Conservation (phyloP, 1,284 basidiomycete species). For the Ceratobasidium sp. region DNA sequence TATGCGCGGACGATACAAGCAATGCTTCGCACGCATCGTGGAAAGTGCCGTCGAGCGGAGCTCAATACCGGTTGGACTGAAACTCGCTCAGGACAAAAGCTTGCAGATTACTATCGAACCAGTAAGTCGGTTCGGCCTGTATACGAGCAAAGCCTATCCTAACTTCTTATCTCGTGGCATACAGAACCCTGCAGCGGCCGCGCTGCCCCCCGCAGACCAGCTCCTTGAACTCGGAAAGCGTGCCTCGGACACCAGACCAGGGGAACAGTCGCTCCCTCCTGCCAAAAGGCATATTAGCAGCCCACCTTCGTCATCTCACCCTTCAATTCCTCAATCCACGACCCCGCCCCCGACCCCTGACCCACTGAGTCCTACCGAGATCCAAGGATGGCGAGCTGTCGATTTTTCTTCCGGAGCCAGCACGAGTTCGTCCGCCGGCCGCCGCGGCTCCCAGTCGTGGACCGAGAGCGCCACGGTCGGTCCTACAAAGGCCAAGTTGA, state of each 20-base stretch:
- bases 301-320: conserved; percentile 29
- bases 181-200: conserved; percentile 21
- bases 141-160: conserved; percentile 29
- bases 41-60: conserved; percentile 52
- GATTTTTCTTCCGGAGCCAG: conserved; percentile 53
- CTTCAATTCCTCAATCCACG: conserved; percentile 27
- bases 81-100: conserved; percentile 49
- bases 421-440: conserved; percentile 32
- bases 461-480: conserved; percentile 13
- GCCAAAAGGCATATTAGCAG: conserved; percentile 12
- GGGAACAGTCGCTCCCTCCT: conserved; percentile 3
- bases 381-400: conserved; percentile 29
- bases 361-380: conserved; percentile 36
- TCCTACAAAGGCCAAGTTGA: conserved; percentile 24
- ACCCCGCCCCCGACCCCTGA: conserved; percentile 35
- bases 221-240: conserved; percentile 29
- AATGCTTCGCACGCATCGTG: conserved; percentile 69
- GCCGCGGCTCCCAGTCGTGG: conserved; percentile 24
- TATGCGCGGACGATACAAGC: conserved; percentile 70
- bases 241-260: conserved; percentile 10
- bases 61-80: conserved; percentile 49
- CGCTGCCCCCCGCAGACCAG: conserved; percentile 32
- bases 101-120: conserved; percentile 51
- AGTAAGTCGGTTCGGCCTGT: conserved; percentile 40
- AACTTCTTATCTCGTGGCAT: not conserved